These are phyloP conservation scores for Cadophora malorum DNA, from an alignment of 2,329 filamentous ascomycete genomes.

Conservation along the genomic window DNA sequence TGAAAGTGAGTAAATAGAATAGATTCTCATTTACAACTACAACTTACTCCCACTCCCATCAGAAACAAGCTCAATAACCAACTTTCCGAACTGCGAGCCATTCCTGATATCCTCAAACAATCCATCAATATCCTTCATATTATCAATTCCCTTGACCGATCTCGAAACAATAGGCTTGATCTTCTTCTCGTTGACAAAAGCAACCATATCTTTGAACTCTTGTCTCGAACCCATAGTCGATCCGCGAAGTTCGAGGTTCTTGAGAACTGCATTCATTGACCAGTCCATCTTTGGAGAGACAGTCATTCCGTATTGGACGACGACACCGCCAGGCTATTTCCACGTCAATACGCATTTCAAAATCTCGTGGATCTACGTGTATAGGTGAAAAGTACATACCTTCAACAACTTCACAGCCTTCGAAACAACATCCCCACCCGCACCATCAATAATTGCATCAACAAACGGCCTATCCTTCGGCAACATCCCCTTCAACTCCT, in stretches of 20 bases:
- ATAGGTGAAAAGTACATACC: slow-evolving; percentile 51
- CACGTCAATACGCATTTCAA: slow-evolving; percentile 5
- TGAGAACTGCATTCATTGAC: slow-evolving; percentile 81
- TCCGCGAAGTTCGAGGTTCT: slow-evolving; percentile 86
- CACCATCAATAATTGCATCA: slow-evolving; percentile 89
- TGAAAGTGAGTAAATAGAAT: too few relatives aligned
- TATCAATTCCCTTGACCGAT: slow-evolving; percentile 74
- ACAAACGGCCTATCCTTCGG: slow-evolving; percentile 70
- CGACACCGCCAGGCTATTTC: slow-evolving; percentile 73
- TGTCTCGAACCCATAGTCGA: slow-evolving; percentile 89
- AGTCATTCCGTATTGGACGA: slow-evolving; percentile 92
- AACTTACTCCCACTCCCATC: slow-evolving; percentile 34
- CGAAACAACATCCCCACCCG: slow-evolving; percentile 82
- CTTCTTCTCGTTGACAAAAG: slow-evolving; percentile 75
- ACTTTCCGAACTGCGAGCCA: slow-evolving; percentile 88
- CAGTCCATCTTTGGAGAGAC: slow-evolving; percentile 84
- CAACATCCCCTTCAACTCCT: slow-evolving; percentile 68
- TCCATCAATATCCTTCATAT: slow-evolving; percentile 78
- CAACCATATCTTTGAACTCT: slow-evolving; percentile 91
- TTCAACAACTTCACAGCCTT: slow-evolving; percentile 74
- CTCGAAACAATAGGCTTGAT: slow-evolving; percentile 81
- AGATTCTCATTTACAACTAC: slow-evolving; percentile 12
- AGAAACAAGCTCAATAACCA: slow-evolving; percentile 74
- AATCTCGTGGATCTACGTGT: too few relatives aligned
- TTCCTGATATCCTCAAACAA: slow-evolving; percentile 89